Evolutionary conservation across 2,329 filamentous ascomycete species (phyloP).

Genomic region (Arthrobotrys sphaeroides): DNA sequence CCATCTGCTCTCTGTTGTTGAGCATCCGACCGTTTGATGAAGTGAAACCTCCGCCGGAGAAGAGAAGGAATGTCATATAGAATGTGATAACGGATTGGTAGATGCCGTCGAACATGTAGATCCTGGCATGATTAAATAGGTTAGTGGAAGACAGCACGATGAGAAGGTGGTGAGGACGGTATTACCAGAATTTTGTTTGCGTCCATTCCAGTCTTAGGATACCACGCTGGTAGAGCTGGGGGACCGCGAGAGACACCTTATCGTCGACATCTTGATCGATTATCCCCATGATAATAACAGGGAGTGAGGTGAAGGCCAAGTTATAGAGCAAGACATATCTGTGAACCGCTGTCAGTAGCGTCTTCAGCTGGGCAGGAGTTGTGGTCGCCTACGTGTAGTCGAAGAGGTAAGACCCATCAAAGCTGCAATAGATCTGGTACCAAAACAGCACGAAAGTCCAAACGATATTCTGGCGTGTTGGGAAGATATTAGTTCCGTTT

Average conservation of each 20-base stretch:
- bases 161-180: conserved; percentile 43
- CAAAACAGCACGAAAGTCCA: conserved; percentile 98
- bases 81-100: conserved; percentile 96
- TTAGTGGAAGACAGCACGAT: background rate
- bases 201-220: conserved; percentile 98
- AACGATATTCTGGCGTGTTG: conserved; percentile 77
- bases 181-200: conserved; percentile 92
- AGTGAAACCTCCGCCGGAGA: conserved; percentile 74
- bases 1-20: conserved; percentile 82
- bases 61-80: conserved; percentile 88
- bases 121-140: conserved; percentile 65
- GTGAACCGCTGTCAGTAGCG: background rate
- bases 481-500: conserved; percentile 54
- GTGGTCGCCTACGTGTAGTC: conserved; percentile 75
- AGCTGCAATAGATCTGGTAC: conserved; percentile 95
- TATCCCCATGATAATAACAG: conserved; percentile 94
- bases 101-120: conserved; percentile 92
- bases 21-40: conserved; percentile 78
- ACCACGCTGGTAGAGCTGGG: conserved; percentile 91
- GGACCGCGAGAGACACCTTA: conserved; percentile 89
- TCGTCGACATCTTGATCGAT: conserved; percentile 97
- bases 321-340: conserved; percentile 93
- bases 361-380: background rate
- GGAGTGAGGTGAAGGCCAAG: conserved; percentile 92
- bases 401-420: conserved; percentile 95